Base-by-base conservation (phyloP, 345 rosid genomes). In the Moricandia moricandioides region DNA sequence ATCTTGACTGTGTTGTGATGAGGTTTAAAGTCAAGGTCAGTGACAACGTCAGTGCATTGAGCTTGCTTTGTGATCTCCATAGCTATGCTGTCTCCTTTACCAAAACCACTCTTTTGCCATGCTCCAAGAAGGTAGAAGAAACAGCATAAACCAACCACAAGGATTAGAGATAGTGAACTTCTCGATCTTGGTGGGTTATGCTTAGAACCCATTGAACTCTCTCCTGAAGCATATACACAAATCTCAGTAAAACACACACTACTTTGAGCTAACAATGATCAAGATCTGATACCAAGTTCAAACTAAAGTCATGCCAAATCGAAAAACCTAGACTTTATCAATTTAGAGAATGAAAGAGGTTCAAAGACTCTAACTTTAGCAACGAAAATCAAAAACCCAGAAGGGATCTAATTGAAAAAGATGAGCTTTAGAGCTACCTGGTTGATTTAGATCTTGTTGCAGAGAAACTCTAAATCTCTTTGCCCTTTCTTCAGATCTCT, bases 91-190 rank as follows among this genome's bases (percentile, higher is more conserved):
- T 90, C 99, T 74, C 96, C 97, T 85, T 85, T 92, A 26, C 97
- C 99, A 55, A 90, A 90, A 8, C 97, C 99, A 77, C 97, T 84
- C 84, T 78, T 90, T 85, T 95, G 94, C 99, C 99, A 95, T 62
- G 97, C 88, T 65, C 99, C 99, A 76, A 95, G 80, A 63, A 95
- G 69, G 83, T 92, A 95, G 75, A 89, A 92, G 88, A 90, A 87
- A 85, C 97, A 85, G 56, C 99, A 95, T 74, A 95, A 73, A 73
- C 87, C 89, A 43, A 95, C 77, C 74, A 90, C 92, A 27, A 89
- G 67, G 56, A 95, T 84, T 80, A 95, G 73, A 9, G 91, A 88
- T 33, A 95, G 71, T 1, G 96, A 86, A 18, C 88, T 79, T 71
- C 91, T 86, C 0, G 82, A 62, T 82, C 85, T 85, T 1, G 86